phyloP scores from a whole-genome alignment of 495 filamentous ascomycete genomes.

The Penicillium steckii region DNA sequence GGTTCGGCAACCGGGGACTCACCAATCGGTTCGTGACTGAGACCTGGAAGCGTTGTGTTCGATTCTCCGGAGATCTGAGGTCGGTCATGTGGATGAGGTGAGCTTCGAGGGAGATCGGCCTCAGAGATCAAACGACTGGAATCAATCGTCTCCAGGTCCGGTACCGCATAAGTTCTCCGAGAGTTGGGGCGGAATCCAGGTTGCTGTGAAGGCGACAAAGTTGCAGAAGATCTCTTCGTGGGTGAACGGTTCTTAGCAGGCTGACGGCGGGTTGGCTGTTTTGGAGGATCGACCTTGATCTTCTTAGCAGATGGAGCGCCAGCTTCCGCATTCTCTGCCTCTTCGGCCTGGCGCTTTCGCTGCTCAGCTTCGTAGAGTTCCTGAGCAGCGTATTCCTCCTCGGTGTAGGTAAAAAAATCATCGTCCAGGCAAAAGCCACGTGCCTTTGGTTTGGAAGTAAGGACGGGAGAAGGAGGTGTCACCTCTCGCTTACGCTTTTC shows the following conservation, averaged over 20 bases:
- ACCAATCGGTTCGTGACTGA: background rate
- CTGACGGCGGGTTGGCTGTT: background rate
- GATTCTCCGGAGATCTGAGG: background rate
- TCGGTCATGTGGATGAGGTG: no score
- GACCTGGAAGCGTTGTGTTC: background rate
- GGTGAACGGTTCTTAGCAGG: background rate
- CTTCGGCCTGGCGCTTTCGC: background rate
- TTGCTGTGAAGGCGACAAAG: background rate
- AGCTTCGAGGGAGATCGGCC: no score
- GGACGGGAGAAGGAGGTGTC: conserved; percentile 35
- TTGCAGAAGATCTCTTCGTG: background rate
- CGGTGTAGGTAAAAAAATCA: conserved; percentile 43
- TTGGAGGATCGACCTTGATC: background rate
- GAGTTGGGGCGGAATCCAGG: conserved; percentile 9
- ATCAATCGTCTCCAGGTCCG: conserved; percentile 9
- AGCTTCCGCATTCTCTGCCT: background rate
- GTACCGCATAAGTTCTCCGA: background rate
- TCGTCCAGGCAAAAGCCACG: conserved; percentile 45
- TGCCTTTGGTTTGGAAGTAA: conserved; percentile 44
- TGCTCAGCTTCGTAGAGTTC: conserved; percentile 1
- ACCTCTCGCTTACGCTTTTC: conserved; percentile 41
- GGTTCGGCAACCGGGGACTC: background rate
- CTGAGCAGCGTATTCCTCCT: conserved; percentile 27
- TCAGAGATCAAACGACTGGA: conserved; percentile 5
- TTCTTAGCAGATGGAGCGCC: background rate